These are phyloP conservation scores for Mentha longifolia DNA, from an alignment of 257 asterid species.

Conservation along the genomic window DNA sequence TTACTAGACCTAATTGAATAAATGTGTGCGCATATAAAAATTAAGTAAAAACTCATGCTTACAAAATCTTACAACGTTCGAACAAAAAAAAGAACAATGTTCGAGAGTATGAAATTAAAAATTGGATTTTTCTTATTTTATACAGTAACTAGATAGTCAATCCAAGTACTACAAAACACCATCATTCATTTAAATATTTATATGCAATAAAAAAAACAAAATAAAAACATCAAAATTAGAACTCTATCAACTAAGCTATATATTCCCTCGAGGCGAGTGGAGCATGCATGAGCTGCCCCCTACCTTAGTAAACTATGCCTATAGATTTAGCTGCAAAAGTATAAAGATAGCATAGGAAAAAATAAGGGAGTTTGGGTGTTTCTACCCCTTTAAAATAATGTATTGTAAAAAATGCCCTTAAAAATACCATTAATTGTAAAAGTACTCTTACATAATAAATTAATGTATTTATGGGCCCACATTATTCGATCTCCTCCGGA, in stretches of 20 bases:
- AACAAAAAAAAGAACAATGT: neutral
- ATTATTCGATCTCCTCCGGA: no score
- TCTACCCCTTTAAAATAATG: no score
- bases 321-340: neutral
- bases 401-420: no score
- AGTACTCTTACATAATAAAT: no score
- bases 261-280: conserved; percentile 13
- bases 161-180: conserved; percentile 4
- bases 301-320: neutral
- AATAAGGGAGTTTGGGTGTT: no score
- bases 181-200: conserved; percentile 1
- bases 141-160: neutral
- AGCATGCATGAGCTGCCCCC: conserved; percentile 19
- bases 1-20: conserved; percentile 18
- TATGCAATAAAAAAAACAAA: neutral
- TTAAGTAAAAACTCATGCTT: neutral
- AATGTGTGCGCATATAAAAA: neutral
- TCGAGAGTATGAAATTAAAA: no score
- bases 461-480: no score
- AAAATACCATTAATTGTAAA: no score
- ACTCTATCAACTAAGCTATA: neutral
- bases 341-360: no score
- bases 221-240: neutral
- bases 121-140: neutral
- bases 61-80: no score